Conservation (phyloP, 257 asterid genomes). For the Petunia axillaris region DNA sequence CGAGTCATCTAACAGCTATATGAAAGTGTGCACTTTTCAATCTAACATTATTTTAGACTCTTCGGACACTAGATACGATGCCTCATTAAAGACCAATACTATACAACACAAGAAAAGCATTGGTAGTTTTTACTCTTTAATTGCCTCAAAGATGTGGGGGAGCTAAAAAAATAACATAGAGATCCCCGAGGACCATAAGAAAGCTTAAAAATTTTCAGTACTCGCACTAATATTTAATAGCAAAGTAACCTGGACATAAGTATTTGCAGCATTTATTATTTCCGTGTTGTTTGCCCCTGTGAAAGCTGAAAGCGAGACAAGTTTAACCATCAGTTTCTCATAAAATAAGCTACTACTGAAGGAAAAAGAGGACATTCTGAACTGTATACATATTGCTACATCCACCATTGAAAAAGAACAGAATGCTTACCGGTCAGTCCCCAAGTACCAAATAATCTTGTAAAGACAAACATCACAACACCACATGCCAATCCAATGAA, state of each 20-base stretch:
- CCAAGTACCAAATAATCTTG: conserved; percentile 72
- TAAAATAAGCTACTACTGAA: neutral
- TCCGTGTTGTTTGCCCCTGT: conserved; percentile 80
- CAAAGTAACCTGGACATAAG: conserved; percentile 77
- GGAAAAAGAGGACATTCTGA: neutral
- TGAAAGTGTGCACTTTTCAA: neutral
- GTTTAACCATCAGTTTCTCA: conserved; percentile 29
- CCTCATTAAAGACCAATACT: neutral
- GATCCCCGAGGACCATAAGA: neutral
- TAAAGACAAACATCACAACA: conserved; percentile 70
- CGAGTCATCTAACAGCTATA: conserved; percentile 3
- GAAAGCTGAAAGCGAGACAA: conserved; percentile 59
- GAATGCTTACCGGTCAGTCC: conserved; percentile 66
- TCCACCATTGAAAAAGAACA: neutral
- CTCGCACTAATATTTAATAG: neutral
- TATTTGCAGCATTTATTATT: conserved; percentile 76
- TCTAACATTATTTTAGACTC: neutral
- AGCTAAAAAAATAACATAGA: neutral
- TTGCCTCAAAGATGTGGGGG: neutral
- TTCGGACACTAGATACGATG: neutral
- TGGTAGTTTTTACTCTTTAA: neutral
- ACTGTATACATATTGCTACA: neutral
- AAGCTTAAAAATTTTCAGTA: neutral
- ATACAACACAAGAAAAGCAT: neutral
- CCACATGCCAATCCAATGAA: conserved; percentile 86